These are phyloP conservation scores for Penicillium hordei DNA, from an alignment of 2,329 filamentous ascomycete species.

Conservation along the genomic window DNA sequence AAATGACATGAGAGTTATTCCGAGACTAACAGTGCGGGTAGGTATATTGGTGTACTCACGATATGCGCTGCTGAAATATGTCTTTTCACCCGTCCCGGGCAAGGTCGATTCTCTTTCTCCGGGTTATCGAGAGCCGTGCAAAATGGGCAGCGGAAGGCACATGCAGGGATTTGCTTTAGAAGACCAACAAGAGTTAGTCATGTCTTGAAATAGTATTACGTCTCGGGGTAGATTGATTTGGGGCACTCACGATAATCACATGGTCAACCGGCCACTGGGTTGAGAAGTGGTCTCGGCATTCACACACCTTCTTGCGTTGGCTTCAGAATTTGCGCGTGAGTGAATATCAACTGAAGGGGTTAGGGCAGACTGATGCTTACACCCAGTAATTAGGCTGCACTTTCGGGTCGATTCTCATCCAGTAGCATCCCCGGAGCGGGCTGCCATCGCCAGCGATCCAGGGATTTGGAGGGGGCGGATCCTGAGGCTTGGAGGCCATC, in stretches of 20 bases:
- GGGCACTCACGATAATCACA: neutral
- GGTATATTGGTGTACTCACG: neutral
- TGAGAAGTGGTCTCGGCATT: neutral
- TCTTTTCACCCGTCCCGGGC: neutral
- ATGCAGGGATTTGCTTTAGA: neutral
- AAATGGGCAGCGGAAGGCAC: neutral
- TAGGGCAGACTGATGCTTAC: neutral
- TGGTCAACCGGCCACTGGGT: slow-evolving; percentile 1
- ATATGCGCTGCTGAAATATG: neutral
- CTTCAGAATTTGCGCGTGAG: neutral
- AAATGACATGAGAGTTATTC: neutral
- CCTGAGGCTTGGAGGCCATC: neutral
- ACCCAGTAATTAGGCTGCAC: slow-evolving; percentile 1
- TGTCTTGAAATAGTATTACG: neutral
- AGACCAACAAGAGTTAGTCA: neutral
- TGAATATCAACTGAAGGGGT: neutral
- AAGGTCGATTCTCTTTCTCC: neutral
- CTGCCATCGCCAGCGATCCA: neutral
- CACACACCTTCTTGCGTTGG: neutral
- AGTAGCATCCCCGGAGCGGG: neutral
- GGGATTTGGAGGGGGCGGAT: neutral
- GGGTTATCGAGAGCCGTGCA: neutral
- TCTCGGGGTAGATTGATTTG: neutral
- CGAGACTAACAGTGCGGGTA: neutral
- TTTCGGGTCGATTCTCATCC: neutral